Conservation (phyloP, 2,329 filamentous ascomycete genomes). For the Stachybotrys chlorohalonatus region DNA sequence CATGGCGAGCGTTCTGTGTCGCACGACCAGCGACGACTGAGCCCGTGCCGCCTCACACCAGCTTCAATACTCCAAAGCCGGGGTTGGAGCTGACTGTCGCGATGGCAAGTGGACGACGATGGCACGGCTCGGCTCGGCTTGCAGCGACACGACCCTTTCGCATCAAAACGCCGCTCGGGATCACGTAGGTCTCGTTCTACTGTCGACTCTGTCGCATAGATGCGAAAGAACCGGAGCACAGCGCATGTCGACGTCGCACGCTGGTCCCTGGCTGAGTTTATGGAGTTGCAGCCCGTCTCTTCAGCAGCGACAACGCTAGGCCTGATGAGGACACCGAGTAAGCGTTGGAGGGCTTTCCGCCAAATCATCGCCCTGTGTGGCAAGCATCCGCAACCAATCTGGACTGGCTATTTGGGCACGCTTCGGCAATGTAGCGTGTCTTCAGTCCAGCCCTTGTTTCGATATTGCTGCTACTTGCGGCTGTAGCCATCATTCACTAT, state of each 20-base stretch:
- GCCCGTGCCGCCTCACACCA: too few relatives aligned
- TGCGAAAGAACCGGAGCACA: not conserved
- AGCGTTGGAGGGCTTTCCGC: not conserved
- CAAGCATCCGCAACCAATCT: too few relatives aligned
- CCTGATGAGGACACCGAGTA: not conserved
- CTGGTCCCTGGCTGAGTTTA: not conserved
- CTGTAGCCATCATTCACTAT: too few relatives aligned
- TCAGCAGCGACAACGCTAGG: not conserved
- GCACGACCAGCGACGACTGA: too few relatives aligned
- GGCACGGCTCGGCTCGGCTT: not conserved
- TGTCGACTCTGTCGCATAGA: not conserved
- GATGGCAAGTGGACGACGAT: not conserved
- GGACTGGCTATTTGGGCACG: too few relatives aligned
- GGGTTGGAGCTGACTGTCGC: not conserved
- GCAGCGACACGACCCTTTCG: not conserved
- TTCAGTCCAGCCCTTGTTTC: too few relatives aligned
- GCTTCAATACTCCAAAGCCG: too few relatives aligned
- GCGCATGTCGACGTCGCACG: not conserved
- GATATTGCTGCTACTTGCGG: too few relatives aligned
- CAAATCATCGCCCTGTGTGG: not conserved
- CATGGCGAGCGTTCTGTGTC: constrained; percentile 10
- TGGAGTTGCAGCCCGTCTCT: not conserved
- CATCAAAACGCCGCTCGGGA: not conserved
- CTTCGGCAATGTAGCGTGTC: too few relatives aligned
- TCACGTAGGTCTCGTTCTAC: not conserved